A percentile compares a stretch with the other conserved stretches of the same genome.
phyloP scores from a whole-genome alignment of 192 early-diverging fungal genomes.

The Funneliformis geosporum region DNA sequence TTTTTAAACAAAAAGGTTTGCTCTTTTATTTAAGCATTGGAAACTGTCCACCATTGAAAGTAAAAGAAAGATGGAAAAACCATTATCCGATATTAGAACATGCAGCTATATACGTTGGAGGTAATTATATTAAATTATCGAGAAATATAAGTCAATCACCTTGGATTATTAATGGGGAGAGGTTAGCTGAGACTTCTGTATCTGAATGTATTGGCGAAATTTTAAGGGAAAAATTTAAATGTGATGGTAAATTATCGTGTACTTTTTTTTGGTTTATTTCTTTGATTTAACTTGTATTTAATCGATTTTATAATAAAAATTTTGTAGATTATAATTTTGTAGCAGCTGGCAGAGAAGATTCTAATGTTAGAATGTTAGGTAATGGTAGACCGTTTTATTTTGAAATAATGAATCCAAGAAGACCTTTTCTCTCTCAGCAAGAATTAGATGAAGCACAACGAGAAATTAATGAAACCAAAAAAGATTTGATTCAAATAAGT shows the following conservation, averaged over 20 bases:
- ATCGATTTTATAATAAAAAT: not conserved
- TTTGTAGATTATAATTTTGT: slow-evolving; percentile 70
- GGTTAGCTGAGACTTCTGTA: slow-evolving; percentile 74
- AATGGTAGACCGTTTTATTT: slow-evolving; percentile 90
- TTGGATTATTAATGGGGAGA: slow-evolving; percentile 70
- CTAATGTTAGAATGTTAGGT: slow-evolving; percentile 93
- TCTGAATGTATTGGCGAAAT: slow-evolving; percentile 73
- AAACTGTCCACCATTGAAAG: not conserved
- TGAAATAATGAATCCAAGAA: slow-evolving; percentile 80
- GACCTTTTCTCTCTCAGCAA: slow-evolving; percentile 39
- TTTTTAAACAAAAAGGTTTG: not conserved
- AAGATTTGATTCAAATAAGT: slow-evolving; percentile 55
- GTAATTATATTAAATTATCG: slow-evolving; percentile 71
- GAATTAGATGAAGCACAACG: slow-evolving; percentile 51
- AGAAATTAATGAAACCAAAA: slow-evolving; percentile 45
- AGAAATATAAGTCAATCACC: slow-evolving; percentile 85
- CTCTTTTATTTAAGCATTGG: not conserved
- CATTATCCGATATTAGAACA: slow-evolving; percentile 21
- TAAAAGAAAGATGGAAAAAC: not conserved
- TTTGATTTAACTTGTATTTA: not conserved
- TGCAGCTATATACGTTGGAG: slow-evolving; percentile 61
- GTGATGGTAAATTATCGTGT: slow-evolving; percentile 49
- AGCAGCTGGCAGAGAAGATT: slow-evolving; percentile 88
- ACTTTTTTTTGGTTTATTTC: not conserved
- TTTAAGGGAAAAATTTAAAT: slow-evolving; percentile 55